Conservation (phyloP, 352 stramenopile genomes). For the Elongisporangium prolatum region DNA sequence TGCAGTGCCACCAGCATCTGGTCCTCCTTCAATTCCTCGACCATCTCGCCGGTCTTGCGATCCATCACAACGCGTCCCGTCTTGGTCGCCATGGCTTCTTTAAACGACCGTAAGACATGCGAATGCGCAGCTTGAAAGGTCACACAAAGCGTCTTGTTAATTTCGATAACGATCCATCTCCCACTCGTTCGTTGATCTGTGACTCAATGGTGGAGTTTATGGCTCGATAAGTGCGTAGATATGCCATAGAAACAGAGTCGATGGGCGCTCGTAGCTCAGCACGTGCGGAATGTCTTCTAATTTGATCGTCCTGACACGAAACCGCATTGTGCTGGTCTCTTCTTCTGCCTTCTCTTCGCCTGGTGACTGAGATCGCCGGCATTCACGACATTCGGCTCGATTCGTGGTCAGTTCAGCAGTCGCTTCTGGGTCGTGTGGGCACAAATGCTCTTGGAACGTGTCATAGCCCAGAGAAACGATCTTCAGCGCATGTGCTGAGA, state of each 20-base stretch:
- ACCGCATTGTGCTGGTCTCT: background rate
- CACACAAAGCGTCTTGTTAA: background rate
- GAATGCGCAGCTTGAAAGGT: background rate
- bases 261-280: background rate
- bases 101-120: background rate
- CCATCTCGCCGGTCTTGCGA: conserved; percentile 46
- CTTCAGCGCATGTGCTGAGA: background rate
- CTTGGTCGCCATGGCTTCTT: conserved; percentile 38
- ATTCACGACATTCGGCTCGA: background rate
- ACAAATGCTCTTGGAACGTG: background rate
- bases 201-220: background rate
- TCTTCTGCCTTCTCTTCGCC: background rate
- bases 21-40: conserved; percentile 66
- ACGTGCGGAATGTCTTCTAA: background rate
- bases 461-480: background rate
- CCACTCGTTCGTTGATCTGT: no score
- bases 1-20: conserved; percentile 58
- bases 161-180: background rate
- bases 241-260: background rate
- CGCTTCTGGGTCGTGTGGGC: background rate
- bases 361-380: background rate
- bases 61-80: conserved; percentile 58
- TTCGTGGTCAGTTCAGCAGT: background rate
- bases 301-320: background rate
- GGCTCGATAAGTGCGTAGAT: background rate